Evolutionary conservation across 106 monocot species (phyloP).

Genomic region (Cymbidium sinense): DNA sequence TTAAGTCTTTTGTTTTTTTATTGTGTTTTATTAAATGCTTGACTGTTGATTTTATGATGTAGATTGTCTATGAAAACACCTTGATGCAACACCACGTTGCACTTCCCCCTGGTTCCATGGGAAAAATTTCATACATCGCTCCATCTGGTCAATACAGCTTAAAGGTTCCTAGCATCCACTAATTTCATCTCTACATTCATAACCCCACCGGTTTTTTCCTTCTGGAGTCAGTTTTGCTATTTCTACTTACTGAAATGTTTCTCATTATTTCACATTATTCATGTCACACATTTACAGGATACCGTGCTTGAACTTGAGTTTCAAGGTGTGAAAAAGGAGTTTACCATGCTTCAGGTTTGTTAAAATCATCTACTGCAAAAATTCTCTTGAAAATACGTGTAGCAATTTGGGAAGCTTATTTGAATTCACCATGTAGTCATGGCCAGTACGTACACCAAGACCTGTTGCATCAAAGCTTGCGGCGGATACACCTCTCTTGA

Average conservation of each 20-base stretch:
- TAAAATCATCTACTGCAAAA: neutral
- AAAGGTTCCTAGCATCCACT: conserved; percentile 30
- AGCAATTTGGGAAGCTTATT: neutral
- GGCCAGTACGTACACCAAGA: conserved; percentile 96
- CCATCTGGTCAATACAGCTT: conserved; percentile 90
- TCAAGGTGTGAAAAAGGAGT: conserved; percentile 85
- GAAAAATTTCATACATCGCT: conserved; percentile 79
- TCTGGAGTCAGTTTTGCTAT: neutral
- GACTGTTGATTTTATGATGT: conserved; percentile 11
- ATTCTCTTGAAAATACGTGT: neutral
- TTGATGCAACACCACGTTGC: conserved; percentile 91
- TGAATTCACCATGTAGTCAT: conserved; percentile 40
- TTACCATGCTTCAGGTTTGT: conserved; percentile 94
- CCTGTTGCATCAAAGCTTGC: conserved; percentile 95
- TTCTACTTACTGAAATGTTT: too few species aligned
- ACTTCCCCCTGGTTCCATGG: conserved; percentile 96
- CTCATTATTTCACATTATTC: neutral
- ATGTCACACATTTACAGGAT: conserved; percentile 44
- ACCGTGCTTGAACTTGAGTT: conserved; percentile 97
- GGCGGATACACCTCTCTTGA: conserved; percentile 95
- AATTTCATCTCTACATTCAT: neutral
- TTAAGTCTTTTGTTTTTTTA: neutral
- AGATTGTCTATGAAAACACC: conserved; percentile 91
- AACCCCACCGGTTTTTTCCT: neutral
- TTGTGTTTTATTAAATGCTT: neutral